Conservation (phyloP, 2,329 filamentous ascomycete genomes). For the Ophiocordyceps robertsii region DNA sequence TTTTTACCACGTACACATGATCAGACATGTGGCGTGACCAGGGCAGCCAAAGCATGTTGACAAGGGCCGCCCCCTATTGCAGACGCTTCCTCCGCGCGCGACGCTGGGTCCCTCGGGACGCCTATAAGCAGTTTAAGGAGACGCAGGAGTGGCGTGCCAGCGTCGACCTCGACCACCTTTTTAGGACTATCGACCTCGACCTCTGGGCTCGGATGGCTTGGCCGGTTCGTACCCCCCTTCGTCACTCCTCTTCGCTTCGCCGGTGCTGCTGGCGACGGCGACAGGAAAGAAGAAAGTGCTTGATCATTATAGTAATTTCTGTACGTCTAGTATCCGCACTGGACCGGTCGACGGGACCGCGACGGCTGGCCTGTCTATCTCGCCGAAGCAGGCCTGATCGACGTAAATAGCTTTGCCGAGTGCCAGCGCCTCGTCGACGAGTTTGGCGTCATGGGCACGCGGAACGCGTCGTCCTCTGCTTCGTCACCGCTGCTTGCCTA, state of each 20-base stretch:
- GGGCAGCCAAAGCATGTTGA: too few species aligned
- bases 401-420: conserved; percentile 64
- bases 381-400: conserved; percentile 73
- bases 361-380: conserved; percentile 88
- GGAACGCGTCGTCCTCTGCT: not conserved
- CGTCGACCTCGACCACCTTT: conserved; percentile 66
- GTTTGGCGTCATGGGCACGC: not conserved
- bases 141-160: conserved; percentile 79
- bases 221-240: conserved; percentile 40
- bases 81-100: conserved; percentile 80
- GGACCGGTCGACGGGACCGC: conserved; percentile 80
- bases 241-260: not conserved
- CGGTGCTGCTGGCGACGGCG: too few species aligned
- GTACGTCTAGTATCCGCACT: conserved; percentile 69
- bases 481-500: too few species aligned
- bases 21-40: too few species aligned
- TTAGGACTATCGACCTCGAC: conserved; percentile 73
- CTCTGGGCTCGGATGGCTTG: conserved; percentile 70
- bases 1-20: too few species aligned
- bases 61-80: conserved; percentile 2
- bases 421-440: conserved; percentile 50
- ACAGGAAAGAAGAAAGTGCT: not conserved
- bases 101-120: conserved; percentile 65
- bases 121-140: conserved; percentile 71
- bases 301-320: not conserved